Conservation (phyloP, 1,284 basidiomycete genomes). For the Earliella scabrosa region DNA sequence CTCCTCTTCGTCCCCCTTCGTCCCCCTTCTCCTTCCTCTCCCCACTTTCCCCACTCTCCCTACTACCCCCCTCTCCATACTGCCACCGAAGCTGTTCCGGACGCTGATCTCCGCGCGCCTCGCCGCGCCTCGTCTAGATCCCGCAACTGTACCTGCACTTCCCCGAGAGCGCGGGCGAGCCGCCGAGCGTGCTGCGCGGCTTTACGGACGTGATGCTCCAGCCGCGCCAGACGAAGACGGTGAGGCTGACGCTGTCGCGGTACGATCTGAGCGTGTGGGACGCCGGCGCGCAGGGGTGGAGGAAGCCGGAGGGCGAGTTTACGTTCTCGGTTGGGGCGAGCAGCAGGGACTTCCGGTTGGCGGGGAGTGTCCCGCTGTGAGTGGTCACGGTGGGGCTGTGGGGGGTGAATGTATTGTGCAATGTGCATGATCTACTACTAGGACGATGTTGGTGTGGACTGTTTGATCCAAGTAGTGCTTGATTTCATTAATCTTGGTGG, state of each 20-base stretch:
- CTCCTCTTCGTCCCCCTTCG: not conserved
- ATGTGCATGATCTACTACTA: too few relatives aligned
- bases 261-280: conserved; percentile 54
- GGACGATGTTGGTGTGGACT: too few relatives aligned
- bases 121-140: conserved; percentile 33
- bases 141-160: conserved; percentile 50
- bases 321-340: conserved; percentile 55
- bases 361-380: conserved; percentile 34
- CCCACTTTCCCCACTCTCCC: not conserved
- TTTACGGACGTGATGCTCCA: conserved; percentile 48
- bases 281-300: conserved; percentile 53
- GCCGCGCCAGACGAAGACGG: conserved; percentile 39
- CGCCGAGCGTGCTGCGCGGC: conserved; percentile 48
- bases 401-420: too few relatives aligned
- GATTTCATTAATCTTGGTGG: too few relatives aligned
- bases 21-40: not conserved
- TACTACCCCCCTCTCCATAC: too few relatives aligned
- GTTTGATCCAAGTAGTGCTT: too few relatives aligned
- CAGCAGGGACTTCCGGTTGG: conserved; percentile 48
- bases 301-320: conserved; percentile 48
- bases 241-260: conserved; percentile 44
- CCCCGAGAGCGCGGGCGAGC: conserved; percentile 43
- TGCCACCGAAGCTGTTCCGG: too few relatives aligned
- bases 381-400: too few relatives aligned
- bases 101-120: not conserved